Base-by-base conservation (phyloP, 768 basidiomycete species). In the Royoungia palumana region DNA sequence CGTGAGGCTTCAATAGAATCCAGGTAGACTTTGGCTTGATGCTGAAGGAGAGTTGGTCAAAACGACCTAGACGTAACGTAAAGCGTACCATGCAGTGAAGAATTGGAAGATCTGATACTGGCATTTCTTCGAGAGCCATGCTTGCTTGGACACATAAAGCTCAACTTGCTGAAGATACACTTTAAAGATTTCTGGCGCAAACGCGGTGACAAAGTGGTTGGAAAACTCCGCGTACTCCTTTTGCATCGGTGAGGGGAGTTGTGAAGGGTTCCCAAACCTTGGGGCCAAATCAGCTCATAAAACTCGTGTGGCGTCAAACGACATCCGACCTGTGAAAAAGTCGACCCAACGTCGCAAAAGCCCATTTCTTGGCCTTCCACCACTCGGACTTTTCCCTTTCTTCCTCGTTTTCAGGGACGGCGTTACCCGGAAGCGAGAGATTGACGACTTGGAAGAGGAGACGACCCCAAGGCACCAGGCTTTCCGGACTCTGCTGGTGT, bases 281-380 rank as follows among this genome's bases (percentile, higher is more conserved):
- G 17, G 16, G 27, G 8, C n/a, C 25, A 22, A 10, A 14, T 64
- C 41, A 64, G 50, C 22, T 22, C 34, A 47, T 21, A 25, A 12
- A 10, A 24, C 1, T 21, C n/a, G 11, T 20, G 6, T 25, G 10
- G 9, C 12, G 21, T 9, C 5, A 10, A 46, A 42, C 30, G 13
- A 42, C 12, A 44, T 5, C 62, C 6, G 46, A 84, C 79, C 86
- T 77, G 59, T 87, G 85, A 76, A 93, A 93, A 14, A 93, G 71
- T 20, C 83, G 74, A 30, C 87, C 87, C 8, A 95, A 72, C 32
- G 81, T 82, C n/a, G 77, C 80, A 61, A 85, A 93, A 1, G 92
- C 89, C 93, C 92, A 94, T 63, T 95, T 95, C 72, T 94, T 94
- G 9, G 86, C 79, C 63, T 85, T 86, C 87, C 90, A 91, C 92